Conservation (phyloP, 2,329 filamentous ascomycete species). For the Whalleya microplaca region DNA sequence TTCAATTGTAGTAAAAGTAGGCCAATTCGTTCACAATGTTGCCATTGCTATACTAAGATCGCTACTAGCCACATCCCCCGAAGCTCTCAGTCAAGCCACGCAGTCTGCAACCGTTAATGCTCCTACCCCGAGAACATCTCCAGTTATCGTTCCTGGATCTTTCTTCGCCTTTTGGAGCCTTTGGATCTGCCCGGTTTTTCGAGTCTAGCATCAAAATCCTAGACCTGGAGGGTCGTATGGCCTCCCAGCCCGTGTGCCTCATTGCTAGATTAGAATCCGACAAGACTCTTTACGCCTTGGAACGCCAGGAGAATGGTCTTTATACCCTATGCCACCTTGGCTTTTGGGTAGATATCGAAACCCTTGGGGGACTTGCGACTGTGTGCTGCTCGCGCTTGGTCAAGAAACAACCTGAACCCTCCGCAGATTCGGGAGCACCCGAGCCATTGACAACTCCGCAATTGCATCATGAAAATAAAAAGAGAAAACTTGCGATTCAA, state of each 20-base stretch:
- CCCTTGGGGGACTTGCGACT: slow-evolving; percentile 55
- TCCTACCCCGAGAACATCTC: slow-evolving; percentile 64
- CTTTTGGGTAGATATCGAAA: slow-evolving; percentile 64
- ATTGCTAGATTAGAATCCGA: slow-evolving; percentile 63
- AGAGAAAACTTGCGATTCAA: slow-evolving; percentile 63
- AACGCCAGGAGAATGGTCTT: slow-evolving; percentile 62
- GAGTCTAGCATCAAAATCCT: slow-evolving; percentile 66
- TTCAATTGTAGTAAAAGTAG: slow-evolving; percentile 57
- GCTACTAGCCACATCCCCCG: slow-evolving; percentile 57
- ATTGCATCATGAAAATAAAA: slow-evolving; percentile 54
- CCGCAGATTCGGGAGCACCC: slow-evolving; percentile 20
- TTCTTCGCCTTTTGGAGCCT: slow-evolving; percentile 50
- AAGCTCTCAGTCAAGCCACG: slow-evolving; percentile 57
- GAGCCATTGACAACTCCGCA: slow-evolving; percentile 47
- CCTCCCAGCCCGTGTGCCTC: slow-evolving; percentile 58
- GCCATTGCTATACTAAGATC: slow-evolving; percentile 13
- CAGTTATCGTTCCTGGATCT: slow-evolving; percentile 66
- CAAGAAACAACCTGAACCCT: slow-evolving; percentile 36
- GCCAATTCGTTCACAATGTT: slow-evolving; percentile 12
- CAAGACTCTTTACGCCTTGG: slow-evolving; percentile 63
- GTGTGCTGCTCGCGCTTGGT: slow-evolving; percentile 43
- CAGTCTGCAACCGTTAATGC: slow-evolving; percentile 62
- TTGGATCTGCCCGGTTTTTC: slow-evolving; percentile 59
- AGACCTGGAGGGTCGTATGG: slow-evolving; percentile 65
- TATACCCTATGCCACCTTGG: slow-evolving; percentile 73